Evolutionary conservation across 352 stramenopile genomes (phyloP), one percentile per base, ranked within the genome.

Genomic region (Phytophthora litchii): DNA sequence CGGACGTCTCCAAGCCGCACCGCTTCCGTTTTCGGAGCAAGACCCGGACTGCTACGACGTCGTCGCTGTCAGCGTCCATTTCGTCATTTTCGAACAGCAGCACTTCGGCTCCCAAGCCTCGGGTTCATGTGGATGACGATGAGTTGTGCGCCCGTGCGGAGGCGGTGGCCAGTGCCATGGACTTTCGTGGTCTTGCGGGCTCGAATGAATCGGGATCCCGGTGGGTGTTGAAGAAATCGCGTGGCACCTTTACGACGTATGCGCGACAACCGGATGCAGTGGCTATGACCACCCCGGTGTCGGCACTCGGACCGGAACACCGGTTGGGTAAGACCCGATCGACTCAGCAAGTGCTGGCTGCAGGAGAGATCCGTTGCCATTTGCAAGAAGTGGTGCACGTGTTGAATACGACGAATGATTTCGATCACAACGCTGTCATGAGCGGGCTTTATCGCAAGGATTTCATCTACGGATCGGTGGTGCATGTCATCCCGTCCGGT

Each of bases 391-490:
- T 72, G n/a, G 50, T 54, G 19, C 53, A 58, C 6, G 56, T 72
- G 20, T 43, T 76, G 10, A 29, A 55, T 1, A 58, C 57, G 11
- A 56, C 53, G 8, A 64, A 23, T 34, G 67, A 76, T 21, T 49
- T 55, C 36, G 68, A 68, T 14, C 47, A 74, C 51, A 77, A 74
- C 46, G 50, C 54, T 1, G 42, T 56, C 52, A 77, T 77, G 68
- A 54, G 40, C 21, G 55, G 41, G 1, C 27, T 74, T 16, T 69
- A 74, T 38, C 54, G 54, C 6, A 67, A 71, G 21, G 57, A 74
- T 19, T 74, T 65, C 34, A 74, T 77, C 59, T 66, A 77, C 42
- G 68, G 68, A 9, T 71, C 64, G 8, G 60, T 77, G 13, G 64
- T 77, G 34, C 67, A 68, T 29, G 55, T 68, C 21, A 37, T 70